A percentile compares a stretch with the other conserved stretches of the same genome.
Evolutionary conservation across 768 basidiomycete genomes (phyloP).

Genomic region (Phylloporus arenicola): DNA sequence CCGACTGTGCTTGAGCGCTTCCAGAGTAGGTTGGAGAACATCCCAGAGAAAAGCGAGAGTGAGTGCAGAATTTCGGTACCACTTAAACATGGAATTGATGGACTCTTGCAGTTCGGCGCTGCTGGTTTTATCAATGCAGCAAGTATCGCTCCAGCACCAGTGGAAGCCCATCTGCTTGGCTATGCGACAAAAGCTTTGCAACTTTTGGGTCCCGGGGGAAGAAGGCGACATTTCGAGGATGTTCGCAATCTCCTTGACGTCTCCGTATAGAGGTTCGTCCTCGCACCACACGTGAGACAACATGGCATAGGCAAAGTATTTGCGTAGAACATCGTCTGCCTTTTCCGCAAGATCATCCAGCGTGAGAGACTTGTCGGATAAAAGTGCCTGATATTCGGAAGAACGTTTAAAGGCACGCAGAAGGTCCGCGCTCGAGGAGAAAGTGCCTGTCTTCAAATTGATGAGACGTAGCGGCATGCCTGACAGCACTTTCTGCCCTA

Average conservation of each 20-base stretch:
- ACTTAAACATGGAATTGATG: slow-evolving; percentile 30
- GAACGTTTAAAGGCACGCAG: slow-evolving; percentile 15
- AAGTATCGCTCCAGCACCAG: slow-evolving; percentile 30
- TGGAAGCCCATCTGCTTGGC: slow-evolving; percentile 15
- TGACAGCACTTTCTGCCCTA: slow-evolving; percentile 13
- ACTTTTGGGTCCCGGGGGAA: slow-evolving; percentile 15
- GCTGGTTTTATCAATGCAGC: slow-evolving; percentile 27
- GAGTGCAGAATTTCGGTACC: slow-evolving; percentile 27
- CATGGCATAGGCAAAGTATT: slow-evolving; percentile 25
- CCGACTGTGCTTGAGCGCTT: slow-evolving; percentile 15
- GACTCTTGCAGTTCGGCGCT: slow-evolving; percentile 29
- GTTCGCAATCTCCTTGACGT: slow-evolving; percentile 9
- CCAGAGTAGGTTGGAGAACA: slow-evolving; percentile 8
- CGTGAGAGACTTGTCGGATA: slow-evolving; percentile 5
- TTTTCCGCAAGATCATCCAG: slow-evolving; percentile 8
- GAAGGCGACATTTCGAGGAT: slow-evolving; percentile 16
- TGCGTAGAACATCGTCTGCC: slow-evolving; percentile 12
- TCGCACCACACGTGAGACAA: slow-evolving; percentile 27
- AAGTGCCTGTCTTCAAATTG: slow-evolving; percentile 16
- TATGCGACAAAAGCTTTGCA: slow-evolving; percentile 18
- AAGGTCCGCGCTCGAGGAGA: slow-evolving; percentile 16
- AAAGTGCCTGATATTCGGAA: slow-evolving; percentile 8
- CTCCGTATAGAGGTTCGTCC: slow-evolving; percentile 21
- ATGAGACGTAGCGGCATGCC: slow-evolving; percentile 23
- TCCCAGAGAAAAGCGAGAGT: slow-evolving; percentile 29